Evolutionary conservation across 2,329 filamentous ascomycete species (phyloP).

Genomic region (Colletotrichum zoysiae): DNA sequence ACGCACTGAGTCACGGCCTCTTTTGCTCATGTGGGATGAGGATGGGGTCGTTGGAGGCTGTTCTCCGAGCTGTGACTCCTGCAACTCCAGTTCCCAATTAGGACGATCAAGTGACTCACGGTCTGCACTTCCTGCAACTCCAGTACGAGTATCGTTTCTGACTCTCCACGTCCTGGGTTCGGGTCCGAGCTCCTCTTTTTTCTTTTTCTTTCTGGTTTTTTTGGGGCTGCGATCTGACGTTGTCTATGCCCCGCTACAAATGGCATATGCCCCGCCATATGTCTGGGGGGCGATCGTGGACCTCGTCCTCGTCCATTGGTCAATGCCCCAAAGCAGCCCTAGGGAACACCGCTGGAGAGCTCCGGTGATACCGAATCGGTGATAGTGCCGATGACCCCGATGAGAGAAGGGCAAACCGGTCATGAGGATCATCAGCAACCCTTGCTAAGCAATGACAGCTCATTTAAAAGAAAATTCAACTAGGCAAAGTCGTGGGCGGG

Average conservation of each 20-base stretch:
- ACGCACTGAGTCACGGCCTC: constrained; percentile 10
- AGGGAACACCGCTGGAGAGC: constrained; percentile 27
- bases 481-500: not conserved
- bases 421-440: constrained; percentile 35
- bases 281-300: constrained; percentile 18
- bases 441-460: constrained; percentile 19
- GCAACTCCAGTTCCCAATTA: constrained; percentile 2
- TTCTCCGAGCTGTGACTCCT: constrained; percentile 13
- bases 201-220: not conserved
- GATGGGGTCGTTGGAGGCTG: not conserved
- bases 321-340: constrained; percentile 33
- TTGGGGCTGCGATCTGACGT: constrained; percentile 38
- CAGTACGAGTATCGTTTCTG: constrained; percentile 15
- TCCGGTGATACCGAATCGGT: constrained; percentile 19
- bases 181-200: constrained; percentile 32
- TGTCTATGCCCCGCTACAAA: constrained; percentile 30
- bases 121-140: not conserved
- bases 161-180: constrained; percentile 5
- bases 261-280: constrained; percentile 38
- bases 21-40: constrained; percentile 1
- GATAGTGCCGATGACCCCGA: constrained; percentile 30
- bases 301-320: constrained; percentile 25
- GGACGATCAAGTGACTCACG: constrained; percentile 13
- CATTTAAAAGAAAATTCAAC: constrained; percentile 10
- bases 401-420: constrained; percentile 7